Conservation (phyloP, 352 stramenopile species). For the Bremia lactucae region DNA sequence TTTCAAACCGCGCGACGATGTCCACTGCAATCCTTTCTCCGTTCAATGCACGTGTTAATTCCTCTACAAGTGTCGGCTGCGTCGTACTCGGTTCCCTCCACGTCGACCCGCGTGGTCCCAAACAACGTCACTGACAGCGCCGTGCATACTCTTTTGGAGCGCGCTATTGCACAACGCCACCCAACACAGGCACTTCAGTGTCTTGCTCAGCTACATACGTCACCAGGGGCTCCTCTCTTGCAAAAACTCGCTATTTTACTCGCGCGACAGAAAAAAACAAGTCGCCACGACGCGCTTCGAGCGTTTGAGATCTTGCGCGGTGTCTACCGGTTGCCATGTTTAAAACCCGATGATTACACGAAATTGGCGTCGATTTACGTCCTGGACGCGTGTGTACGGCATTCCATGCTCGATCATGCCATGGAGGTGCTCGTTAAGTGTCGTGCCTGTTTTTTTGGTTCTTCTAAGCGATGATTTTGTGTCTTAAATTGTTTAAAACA, state of each 20-base stretch:
- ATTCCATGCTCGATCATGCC: slow-evolving; percentile 37
- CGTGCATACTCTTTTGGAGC: slow-evolving; percentile 23
- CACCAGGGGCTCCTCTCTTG: slow-evolving; percentile 17
- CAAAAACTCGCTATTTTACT: slow-evolving; percentile 46
- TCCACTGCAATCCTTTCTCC: neutral
- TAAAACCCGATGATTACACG: slow-evolving; percentile 47
- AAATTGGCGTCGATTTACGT: slow-evolving; percentile 59
- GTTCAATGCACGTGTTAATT: neutral
- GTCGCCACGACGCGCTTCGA: slow-evolving; percentile 7
- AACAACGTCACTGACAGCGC: slow-evolving; percentile 1
- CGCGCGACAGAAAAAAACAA: slow-evolving; percentile 32
- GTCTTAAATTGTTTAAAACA: slow-evolving; percentile 1
- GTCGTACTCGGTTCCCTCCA: neutral
- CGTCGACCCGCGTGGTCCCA: neutral
- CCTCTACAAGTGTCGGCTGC: slow-evolving; percentile 1
- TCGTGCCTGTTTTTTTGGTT: neutral
- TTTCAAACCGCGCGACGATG: slow-evolving; percentile 8
- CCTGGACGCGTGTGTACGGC: slow-evolving; percentile 49
- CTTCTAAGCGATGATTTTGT: neutral
- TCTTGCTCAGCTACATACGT: slow-evolving; percentile 29
- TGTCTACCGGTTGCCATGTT: slow-evolving; percentile 27
- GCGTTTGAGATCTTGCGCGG: slow-evolving; percentile 33
- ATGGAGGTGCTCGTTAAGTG: slow-evolving; percentile 42
- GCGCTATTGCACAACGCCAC: slow-evolving; percentile 23
- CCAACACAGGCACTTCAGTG: slow-evolving; percentile 21